Evolutionary conservation across 2,329 filamentous ascomycete genomes (phyloP).

Genomic region (Pseudopithomyces maydicus): DNA sequence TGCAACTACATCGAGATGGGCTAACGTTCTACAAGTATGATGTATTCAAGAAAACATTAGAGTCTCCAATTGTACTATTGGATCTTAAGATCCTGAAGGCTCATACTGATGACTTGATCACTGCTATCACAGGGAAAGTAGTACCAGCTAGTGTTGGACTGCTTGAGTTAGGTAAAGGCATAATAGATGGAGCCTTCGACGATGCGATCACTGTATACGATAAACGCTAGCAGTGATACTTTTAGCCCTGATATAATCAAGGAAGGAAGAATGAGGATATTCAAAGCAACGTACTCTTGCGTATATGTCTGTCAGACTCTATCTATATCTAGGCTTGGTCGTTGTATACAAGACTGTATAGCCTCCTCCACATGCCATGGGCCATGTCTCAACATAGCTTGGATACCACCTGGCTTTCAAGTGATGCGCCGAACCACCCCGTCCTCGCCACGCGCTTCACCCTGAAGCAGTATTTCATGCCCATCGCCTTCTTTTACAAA

Average conservation of each 20-base stretch:
- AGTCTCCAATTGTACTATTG: conserved; percentile 23
- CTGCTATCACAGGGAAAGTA: conserved; percentile 23
- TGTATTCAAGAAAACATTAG: conserved; percentile 26
- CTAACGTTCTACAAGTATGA: conserved; percentile 20
- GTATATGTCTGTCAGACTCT: neutral
- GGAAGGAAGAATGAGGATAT: neutral
- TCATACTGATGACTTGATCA: conserved; percentile 24
- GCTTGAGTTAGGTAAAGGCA: conserved; percentile 12
- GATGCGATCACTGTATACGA: conserved; percentile 23
- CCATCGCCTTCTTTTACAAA: conserved; percentile 66
- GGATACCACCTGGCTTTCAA: neutral
- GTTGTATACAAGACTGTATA: neutral
- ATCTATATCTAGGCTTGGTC: no score
- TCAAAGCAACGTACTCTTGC: neutral
- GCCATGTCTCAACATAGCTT: neutral
- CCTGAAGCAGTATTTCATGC: conserved; percentile 68
- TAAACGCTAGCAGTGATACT: no score
- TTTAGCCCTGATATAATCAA: neutral
- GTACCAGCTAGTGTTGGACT: conserved; percentile 16
- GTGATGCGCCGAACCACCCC: conserved; percentile 23
- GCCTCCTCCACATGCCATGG: neutral
- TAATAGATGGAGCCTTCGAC: conserved; percentile 25
- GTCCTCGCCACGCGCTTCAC: conserved; percentile 58
- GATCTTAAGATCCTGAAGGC: conserved; percentile 26
- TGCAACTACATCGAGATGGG: neutral